These are phyloP conservation scores for Blastomyces gilchristii DNA, from an alignment of 2,329 filamentous ascomycete species.

Conservation along the genomic window DNA sequence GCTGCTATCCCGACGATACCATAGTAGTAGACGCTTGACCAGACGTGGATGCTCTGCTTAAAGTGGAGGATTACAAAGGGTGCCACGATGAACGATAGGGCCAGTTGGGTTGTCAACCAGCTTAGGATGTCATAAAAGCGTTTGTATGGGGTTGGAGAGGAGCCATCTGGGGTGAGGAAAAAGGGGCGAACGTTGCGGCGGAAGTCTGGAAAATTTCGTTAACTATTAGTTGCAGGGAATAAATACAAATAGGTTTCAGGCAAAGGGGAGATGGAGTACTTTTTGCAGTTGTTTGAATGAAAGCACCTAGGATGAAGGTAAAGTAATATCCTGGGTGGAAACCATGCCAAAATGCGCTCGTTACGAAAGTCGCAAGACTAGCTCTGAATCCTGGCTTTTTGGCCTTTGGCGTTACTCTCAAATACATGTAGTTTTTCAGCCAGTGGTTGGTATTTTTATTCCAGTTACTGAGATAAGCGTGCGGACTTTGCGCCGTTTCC, in stretches of 20 bases:
- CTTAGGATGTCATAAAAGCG: constrained; percentile 75
- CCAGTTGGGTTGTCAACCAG: constrained; percentile 65
- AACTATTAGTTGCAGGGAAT: too few species aligned
- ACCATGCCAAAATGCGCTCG: constrained; percentile 94
- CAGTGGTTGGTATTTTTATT: constrained; percentile 98
- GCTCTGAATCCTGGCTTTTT: constrained; percentile 95
- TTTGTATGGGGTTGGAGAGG: constrained; percentile 59
- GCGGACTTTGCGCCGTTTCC: constrained; percentile 86
- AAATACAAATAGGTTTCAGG: neutral
- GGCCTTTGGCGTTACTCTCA: constrained; percentile 86
- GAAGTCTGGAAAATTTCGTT: constrained; percentile 50
- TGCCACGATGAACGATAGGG: constrained; percentile 69
- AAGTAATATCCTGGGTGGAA: constrained; percentile 97
- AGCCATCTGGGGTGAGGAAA: constrained; percentile 71
- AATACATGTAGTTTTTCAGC: constrained; percentile 90
- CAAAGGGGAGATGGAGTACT: constrained; percentile 48
- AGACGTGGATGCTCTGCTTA: constrained; percentile 59
- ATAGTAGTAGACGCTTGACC: constrained; percentile 86
- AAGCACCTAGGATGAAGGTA: constrained; percentile 76
- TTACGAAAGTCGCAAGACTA: constrained; percentile 85
- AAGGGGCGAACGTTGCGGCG: constrained; percentile 85
- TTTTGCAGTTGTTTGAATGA: constrained; percentile 89
- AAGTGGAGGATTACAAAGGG: constrained; percentile 80
- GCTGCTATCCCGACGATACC: constrained; percentile 55
- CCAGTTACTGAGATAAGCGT: constrained; percentile 83